Conservation (phyloP, 345 rosid genomes). For the Populus pruinosa region DNA sequence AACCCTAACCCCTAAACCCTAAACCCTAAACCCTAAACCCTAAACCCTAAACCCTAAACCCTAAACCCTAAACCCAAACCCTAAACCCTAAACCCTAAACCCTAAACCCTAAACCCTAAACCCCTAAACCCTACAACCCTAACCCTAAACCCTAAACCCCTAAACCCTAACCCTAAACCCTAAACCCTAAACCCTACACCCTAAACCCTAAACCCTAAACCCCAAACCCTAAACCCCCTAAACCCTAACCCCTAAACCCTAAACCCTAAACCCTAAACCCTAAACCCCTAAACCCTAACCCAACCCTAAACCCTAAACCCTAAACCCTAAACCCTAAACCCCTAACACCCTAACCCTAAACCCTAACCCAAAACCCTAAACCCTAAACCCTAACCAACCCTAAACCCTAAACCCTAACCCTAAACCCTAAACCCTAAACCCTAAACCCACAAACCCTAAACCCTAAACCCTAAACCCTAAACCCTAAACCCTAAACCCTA, state of each 20-base stretch:
- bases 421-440: neutral
- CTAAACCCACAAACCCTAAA: neutral
- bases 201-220: neutral
- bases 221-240: too few species aligned
- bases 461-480: neutral
- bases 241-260: neutral
- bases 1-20: conserved; percentile 20
- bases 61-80: conserved; percentile 29
- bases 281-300: conserved; percentile 7
- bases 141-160: conserved; percentile 14
- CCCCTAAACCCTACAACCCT: conserved; percentile 11
- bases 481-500: neutral
- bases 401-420: neutral
- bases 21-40: too few species aligned
- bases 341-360: neutral
- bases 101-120: too few species aligned
- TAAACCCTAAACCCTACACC: neutral
- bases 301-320: conserved; percentile 9
- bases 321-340: neutral
- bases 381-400: neutral
- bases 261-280: conserved; percentile 6
- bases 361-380: neutral
- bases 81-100: too few species aligned
- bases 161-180: neutral
- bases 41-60: conserved; percentile 32